Evolutionary conservation across 345 rosid genomes (phyloP), one percentile per base, ranked within the genome.

Genomic region (Eucalyptus decipiens): DNA sequence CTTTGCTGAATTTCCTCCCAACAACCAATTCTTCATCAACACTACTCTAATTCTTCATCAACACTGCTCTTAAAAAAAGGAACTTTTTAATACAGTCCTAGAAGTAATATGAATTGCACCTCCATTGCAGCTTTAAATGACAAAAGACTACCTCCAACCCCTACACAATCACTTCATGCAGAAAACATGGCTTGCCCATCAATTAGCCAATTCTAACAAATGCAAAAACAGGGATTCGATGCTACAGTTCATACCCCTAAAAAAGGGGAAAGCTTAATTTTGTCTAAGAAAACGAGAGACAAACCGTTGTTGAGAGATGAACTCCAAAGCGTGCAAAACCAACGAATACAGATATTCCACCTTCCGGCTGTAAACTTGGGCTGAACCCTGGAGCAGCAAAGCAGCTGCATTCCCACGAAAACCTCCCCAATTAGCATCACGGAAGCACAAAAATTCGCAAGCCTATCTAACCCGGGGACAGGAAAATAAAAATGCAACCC

Each of bases 341-440:
- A 98, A 93, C 91, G 93, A 96, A 92, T 97, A 97, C 37, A 98
- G 90, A 93, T 98, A 98, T 91, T 98, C 99, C 24, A 98, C 99
- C 90, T 98, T 98, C 93, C 97, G 93, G 94, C 99, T 96, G 86
- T 98, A 98, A 85, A 98, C 99, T 90, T 98, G 99, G 88, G 95
- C 96, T 50, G 99, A 98, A 85, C 99, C 99, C 94, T 98, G 99
- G 93, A 98, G 95, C 91, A 98, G 93, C 93, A 98, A 94, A 90
- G 99, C 99, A 92, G 99, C 99, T 98, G 90, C 93, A 95, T 32
- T 92, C 48, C 87, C 87, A 86, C 87, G 24, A 86, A 86, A 43
- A 17, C 45, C 42, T 32, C 43, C 87, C 45, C 87, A 51, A 32
- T 81, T 86, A 86, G 52, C 47, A 83, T 30, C 32, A 26, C 60